These are phyloP conservation scores for Exophiala sideris DNA, from an alignment of 2,329 filamentous ascomycete genomes.

Conservation along the genomic window DNA sequence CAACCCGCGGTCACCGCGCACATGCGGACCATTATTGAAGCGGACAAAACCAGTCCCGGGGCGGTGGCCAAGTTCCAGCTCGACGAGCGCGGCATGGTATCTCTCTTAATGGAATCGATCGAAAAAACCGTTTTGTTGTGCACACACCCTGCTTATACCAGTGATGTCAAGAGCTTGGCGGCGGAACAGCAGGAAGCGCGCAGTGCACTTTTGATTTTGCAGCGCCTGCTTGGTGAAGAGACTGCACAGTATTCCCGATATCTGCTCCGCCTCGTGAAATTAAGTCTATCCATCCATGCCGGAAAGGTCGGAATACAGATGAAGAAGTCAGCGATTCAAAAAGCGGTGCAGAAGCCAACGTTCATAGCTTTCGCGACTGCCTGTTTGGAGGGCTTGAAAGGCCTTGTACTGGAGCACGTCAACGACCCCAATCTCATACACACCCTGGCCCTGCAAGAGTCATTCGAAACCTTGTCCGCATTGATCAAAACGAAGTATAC, in stretches of 20 bases:
- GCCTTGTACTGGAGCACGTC: slow-evolving; percentile 11
- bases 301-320: slow-evolving; percentile 7
- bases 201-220: slow-evolving; percentile 18
- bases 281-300: slow-evolving; percentile 52
- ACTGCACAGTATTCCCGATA: slow-evolving; percentile 70
- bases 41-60: slow-evolving; percentile 12
- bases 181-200: slow-evolving; percentile 25
- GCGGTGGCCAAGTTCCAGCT: slow-evolving; percentile 13
- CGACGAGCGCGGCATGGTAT: background rate
- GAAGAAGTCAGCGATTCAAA: slow-evolving; percentile 16
- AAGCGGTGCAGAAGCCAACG: slow-evolving; percentile 54
- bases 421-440: slow-evolving; percentile 9
- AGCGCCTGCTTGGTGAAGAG: slow-evolving; percentile 34
- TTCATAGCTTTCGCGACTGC: slow-evolving; percentile 74
- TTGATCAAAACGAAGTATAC: slow-evolving; percentile 78
- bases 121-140: slow-evolving; percentile 15
- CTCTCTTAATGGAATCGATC: slow-evolving; percentile 16
- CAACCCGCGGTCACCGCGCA: slow-evolving; percentile 28
- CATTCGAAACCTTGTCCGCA: slow-evolving; percentile 63
- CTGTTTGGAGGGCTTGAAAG: slow-evolving; percentile 21
- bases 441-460: slow-evolving; percentile 39
- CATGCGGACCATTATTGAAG: slow-evolving; percentile 18
- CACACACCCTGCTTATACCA: slow-evolving; percentile 27
- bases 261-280: slow-evolving; percentile 71
- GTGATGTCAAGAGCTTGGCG: slow-evolving; percentile 25